These are phyloP conservation scores for Jacaranda mimosifolia DNA, from an alignment of 257 asterid genomes.

Conservation along the genomic window DNA sequence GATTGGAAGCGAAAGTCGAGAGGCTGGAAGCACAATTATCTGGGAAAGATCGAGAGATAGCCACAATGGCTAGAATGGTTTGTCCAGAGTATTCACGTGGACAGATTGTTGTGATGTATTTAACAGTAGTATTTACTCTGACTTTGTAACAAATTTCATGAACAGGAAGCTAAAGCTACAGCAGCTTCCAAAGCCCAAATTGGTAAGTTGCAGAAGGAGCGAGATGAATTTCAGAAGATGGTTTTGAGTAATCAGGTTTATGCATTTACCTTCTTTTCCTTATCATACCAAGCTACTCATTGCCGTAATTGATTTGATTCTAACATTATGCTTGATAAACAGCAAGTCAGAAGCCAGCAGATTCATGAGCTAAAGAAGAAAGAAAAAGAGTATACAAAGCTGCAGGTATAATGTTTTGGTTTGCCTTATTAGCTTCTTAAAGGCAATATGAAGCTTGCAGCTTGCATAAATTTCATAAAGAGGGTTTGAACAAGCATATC, in stretches of 20 bases:
- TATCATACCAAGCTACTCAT: neutral
- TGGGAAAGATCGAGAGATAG: slow-evolving; percentile 75
- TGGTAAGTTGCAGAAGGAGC: slow-evolving; percentile 46
- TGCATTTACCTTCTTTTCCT: slow-evolving; percentile 1
- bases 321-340: slow-evolving; percentile 17
- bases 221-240: slow-evolving; percentile 49
- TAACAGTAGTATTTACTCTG: neutral
- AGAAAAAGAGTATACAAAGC: slow-evolving; percentile 66
- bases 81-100: slow-evolving; percentile 24
- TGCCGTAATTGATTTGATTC: neutral
- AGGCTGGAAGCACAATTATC: slow-evolving; percentile 65
- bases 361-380: slow-evolving; percentile 75
- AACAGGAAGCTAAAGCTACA: slow-evolving; percentile 65
- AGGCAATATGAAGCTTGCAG: neutral
- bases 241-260: slow-evolving; percentile 47
- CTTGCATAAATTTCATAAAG: slow-evolving; percentile 26
- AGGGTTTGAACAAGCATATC: neutral
- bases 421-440: slow-evolving; percentile 2
- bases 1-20: slow-evolving; percentile 79
- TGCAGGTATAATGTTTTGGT: slow-evolving; percentile 49
- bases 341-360: slow-evolving; percentile 82
- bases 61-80: slow-evolving; percentile 75
- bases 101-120: neutral
- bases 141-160: slow-evolving; percentile 21
- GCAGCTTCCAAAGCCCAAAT: slow-evolving; percentile 44